phyloP scores from a whole-genome alignment of 164 flowering plant species.

The Umbilicus rupestris region DNA sequence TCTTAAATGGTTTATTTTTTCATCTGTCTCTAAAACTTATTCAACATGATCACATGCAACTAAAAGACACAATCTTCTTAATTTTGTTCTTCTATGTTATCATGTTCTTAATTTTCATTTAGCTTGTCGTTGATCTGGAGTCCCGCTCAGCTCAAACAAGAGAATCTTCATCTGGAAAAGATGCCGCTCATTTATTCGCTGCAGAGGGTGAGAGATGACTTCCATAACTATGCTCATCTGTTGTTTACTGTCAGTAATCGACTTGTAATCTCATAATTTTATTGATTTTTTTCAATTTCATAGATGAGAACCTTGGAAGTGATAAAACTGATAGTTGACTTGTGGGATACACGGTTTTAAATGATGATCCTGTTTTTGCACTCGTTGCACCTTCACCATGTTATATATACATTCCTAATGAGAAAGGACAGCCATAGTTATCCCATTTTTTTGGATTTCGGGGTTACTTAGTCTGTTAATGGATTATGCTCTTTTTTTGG shows the following conservation, averaged over 20 bases:
- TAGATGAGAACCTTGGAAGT: not conserved
- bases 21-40: not conserved
- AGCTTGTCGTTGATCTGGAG: conserved; percentile 62
- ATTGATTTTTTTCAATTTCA: not conserved
- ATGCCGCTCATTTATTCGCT: conserved; percentile 13
- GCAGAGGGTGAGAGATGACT: conserved; percentile 32
- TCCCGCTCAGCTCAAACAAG: conserved; percentile 31
- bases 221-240: conserved; percentile 1
- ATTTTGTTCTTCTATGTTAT: not conserved
- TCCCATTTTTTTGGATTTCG: too few relatives aligned
- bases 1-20: not conserved
- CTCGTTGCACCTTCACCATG: not conserved
- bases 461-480: too few relatives aligned
- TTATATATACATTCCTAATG: not conserved
- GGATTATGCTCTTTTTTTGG: too few relatives aligned
- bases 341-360: not conserved
- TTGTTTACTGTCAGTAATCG: not conserved
- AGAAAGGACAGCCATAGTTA: not conserved
- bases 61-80: not conserved
- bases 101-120: conserved; percentile 9
- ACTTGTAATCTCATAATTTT: not conserved
- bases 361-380: not conserved
- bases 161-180: conserved; percentile 17
- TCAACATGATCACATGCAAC: not conserved
- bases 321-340: not conserved